These are phyloP conservation scores for Fusarium algeriense DNA, from an alignment of 2,329 filamentous ascomycete genomes.

Conservation along the genomic window DNA sequence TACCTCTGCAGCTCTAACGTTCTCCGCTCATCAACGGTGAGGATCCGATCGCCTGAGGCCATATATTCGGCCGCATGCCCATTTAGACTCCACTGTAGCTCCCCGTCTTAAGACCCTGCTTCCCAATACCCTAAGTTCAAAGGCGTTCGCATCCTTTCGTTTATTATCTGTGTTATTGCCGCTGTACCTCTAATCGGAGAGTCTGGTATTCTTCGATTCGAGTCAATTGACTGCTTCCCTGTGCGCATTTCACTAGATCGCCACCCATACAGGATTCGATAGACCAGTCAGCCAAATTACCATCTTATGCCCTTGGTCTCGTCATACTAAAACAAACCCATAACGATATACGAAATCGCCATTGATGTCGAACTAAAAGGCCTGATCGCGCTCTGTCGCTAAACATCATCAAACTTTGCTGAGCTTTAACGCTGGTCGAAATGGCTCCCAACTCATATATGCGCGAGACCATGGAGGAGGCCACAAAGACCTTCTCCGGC, in stretches of 20 bases:
- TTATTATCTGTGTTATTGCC: constrained; percentile 21
- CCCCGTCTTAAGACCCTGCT: constrained; percentile 42
- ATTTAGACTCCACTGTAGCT: constrained; percentile 41
- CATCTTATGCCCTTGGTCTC: neutral
- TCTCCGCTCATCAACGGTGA: constrained; percentile 35
- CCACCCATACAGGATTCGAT: neutral
- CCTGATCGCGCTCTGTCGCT: constrained; percentile 46
- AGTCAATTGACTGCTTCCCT: constrained; percentile 17
- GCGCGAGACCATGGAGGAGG: constrained; percentile 50
- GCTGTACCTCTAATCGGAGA: constrained; percentile 29
- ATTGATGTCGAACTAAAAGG: constrained; percentile 47
- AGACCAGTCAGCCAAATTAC: constrained; percentile 22
- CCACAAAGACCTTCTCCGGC: constrained; percentile 51
- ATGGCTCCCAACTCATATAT: constrained; percentile 58
- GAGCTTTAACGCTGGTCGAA: constrained; percentile 49
- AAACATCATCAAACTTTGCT: constrained; percentile 21
- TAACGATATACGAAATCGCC: constrained; percentile 22
- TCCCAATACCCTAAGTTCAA: constrained; percentile 23
- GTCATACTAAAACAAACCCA: constrained; percentile 1
- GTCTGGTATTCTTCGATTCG: constrained; percentile 45
- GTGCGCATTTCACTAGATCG: constrained; percentile 8
- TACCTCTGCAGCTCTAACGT: constrained; percentile 29
- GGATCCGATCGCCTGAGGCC: constrained; percentile 43
- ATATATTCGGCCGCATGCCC: constrained; percentile 46
- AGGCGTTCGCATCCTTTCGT: constrained; percentile 34